These are phyloP conservation scores for Rickenella mellea DNA, from an alignment of 768 basidiomycete species.

Conservation along the genomic window DNA sequence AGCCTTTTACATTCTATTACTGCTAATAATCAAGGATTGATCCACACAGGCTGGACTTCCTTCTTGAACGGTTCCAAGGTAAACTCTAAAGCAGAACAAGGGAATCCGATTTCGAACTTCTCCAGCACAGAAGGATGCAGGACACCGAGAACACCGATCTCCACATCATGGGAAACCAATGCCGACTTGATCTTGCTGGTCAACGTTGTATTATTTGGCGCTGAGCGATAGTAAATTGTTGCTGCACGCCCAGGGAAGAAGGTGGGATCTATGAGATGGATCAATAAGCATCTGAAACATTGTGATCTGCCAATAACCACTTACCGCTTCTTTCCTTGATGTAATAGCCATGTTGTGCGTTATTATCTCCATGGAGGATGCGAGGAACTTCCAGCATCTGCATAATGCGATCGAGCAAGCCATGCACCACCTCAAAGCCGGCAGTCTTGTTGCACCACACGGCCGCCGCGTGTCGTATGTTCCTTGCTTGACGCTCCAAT, in stretches of 20 bases:
- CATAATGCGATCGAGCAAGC: conserved; percentile 91
- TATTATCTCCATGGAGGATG: conserved; percentile 46
- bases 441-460: conserved; percentile 96
- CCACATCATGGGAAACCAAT: conserved; percentile 43
- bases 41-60: conserved; percentile 48
- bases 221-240: conserved; percentile 76
- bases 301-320: conserved; percentile 16
- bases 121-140: conserved; percentile 86
- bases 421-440: conserved; percentile 94
- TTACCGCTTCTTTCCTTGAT: conserved; percentile 78
- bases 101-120: conserved; percentile 91
- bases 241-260: conserved; percentile 96
- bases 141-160: conserved; percentile 86
- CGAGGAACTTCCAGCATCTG: conserved; percentile 88
- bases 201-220: conserved; percentile 22
- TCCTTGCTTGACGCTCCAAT: conserved; percentile 77
- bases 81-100: conserved; percentile 93
- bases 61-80: conserved; percentile 92
- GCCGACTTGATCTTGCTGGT: conserved; percentile 15
- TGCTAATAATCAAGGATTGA: conserved; percentile 19
- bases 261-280: conserved; percentile 56
- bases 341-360: conserved; percentile 76
- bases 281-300: neutral
- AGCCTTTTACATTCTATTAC: neutral
- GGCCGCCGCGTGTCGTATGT: conserved; percentile 80